Evolutionary conservation across 352 stramenopile species (phyloP).

Genomic region (Phytopythium kandeliae): DNA sequence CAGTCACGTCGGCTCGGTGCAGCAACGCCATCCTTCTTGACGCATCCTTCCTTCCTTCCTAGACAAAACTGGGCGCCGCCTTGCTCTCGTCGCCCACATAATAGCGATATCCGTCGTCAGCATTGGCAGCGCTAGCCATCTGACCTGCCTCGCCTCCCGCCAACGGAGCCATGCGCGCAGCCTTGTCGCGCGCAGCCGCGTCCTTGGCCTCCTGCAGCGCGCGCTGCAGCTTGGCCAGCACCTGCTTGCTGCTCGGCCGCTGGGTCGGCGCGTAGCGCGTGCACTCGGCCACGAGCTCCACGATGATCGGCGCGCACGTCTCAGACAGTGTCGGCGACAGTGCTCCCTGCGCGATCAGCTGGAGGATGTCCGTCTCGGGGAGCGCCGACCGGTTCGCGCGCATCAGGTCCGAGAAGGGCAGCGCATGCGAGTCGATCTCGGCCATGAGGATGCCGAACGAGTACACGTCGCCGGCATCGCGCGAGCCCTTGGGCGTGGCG

Average conservation of each 20-base stretch:
- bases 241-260: conserved; percentile 27
- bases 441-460: conserved; percentile 64
- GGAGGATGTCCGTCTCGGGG: conserved; percentile 53
- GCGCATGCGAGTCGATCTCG: conserved; percentile 63
- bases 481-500: conserved; percentile 14
- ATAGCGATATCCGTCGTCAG: conserved; percentile 1
- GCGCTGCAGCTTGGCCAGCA: conserved; percentile 23
- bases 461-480: conserved; percentile 58
- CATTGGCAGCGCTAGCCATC: neutral
- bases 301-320: conserved; percentile 40
- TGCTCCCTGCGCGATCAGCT: conserved; percentile 59
- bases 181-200: neutral
- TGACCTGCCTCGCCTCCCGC: neutral
- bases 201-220: conserved; percentile 20
- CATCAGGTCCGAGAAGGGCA: conserved; percentile 71
- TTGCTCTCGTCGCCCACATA: conserved; percentile 7
- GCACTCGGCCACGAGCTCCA: conserved; percentile 35
- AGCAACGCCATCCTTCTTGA: neutral
- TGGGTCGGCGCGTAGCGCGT: conserved; percentile 32
- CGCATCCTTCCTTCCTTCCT: neutral
- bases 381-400: conserved; percentile 44
- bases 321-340: conserved; percentile 48
- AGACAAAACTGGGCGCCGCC: conserved; percentile 6
- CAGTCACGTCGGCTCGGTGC: no score
- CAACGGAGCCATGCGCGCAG: neutral